These are phyloP conservation scores for Lichtheimia ramosa DNA, from an alignment of 371 early-diverging fungal species.

Conservation along the genomic window DNA sequence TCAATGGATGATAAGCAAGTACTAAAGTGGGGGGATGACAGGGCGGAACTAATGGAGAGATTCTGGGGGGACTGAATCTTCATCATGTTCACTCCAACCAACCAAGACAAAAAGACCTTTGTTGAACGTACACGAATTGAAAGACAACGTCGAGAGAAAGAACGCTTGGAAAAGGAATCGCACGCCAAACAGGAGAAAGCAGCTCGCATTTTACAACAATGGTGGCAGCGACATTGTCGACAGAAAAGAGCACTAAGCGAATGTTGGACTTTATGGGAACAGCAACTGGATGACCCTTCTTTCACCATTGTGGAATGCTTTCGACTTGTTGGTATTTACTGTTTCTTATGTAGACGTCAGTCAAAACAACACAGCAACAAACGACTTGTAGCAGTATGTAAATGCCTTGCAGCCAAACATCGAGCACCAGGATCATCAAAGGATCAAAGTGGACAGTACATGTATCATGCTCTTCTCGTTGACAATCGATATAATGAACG, in stretches of 20 bases:
- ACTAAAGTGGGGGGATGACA: too few relatives aligned
- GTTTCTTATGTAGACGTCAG: slow-evolving; percentile 12
- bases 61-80: too few relatives aligned
- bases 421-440: neutral
- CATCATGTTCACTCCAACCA: slow-evolving; percentile 35
- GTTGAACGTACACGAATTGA: slow-evolving; percentile 35
- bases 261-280: slow-evolving; percentile 31
- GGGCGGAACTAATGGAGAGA: too few relatives aligned
- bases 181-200: slow-evolving; percentile 18
- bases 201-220: slow-evolving; percentile 23
- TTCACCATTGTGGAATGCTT: slow-evolving; percentile 13
- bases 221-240: slow-evolving; percentile 29
- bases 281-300: neutral
- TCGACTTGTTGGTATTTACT: slow-evolving; percentile 26
- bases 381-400: slow-evolving; percentile 19
- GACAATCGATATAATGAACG: slow-evolving; percentile 25
- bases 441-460: neutral
- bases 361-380: slow-evolving; percentile 5
- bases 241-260: slow-evolving; percentile 7
- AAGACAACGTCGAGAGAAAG: slow-evolving; percentile 38
- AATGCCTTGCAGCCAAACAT: slow-evolving; percentile 13
- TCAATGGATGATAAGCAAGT: too few relatives aligned
- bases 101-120: slow-evolving; percentile 35
- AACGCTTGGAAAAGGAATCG: slow-evolving; percentile 21
- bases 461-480: slow-evolving; percentile 21